These are phyloP conservation scores for Reticulascus tulasneorum DNA, from an alignment of 2,329 filamentous ascomycete species.

Conservation along the genomic window DNA sequence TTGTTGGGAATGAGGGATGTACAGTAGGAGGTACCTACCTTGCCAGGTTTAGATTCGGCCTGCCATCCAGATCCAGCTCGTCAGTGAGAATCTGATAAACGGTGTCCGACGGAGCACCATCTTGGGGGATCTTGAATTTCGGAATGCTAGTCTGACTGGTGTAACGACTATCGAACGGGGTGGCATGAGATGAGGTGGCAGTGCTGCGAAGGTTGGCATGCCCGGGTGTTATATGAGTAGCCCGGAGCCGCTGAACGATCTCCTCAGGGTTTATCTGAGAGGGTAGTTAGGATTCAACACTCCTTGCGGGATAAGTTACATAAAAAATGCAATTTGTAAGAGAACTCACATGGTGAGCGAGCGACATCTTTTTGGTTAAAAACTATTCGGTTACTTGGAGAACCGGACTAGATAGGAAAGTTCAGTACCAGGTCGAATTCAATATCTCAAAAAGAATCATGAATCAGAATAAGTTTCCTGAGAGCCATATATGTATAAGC, in stretches of 20 bases:
- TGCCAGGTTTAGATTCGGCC: conserved; percentile 65
- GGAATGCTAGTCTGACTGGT: conserved; percentile 48
- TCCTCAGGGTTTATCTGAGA: conserved; percentile 50
- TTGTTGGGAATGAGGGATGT: background rate
- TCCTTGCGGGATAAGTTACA: no score
- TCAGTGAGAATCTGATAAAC: conserved; percentile 63
- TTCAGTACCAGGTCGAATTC: no score
- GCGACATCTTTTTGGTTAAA: conserved; percentile 7
- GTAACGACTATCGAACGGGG: conserved; percentile 56
- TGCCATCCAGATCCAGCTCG: conserved; percentile 61
- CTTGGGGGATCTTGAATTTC: conserved; percentile 54
- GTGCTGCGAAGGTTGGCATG: conserved; percentile 28
- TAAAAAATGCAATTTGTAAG: no score
- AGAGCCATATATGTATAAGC: no score
- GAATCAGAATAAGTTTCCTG: no score
- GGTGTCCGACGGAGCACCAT: conserved; percentile 57
- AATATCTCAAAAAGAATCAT: no score
- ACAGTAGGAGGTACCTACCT: conserved; percentile 26
- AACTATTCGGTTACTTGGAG: background rate
- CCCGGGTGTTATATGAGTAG: conserved; percentile 33
- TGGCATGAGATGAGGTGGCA: conserved; percentile 46
- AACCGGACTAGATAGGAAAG: background rate
- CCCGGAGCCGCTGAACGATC: conserved; percentile 48
- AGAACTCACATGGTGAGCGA: conserved; percentile 13
- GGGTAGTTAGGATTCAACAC: conserved; percentile 1